These are phyloP conservation scores for Leccinum cinnamomeum DNA, from an alignment of 1,284 basidiomycete genomes.

Conservation along the genomic window DNA sequence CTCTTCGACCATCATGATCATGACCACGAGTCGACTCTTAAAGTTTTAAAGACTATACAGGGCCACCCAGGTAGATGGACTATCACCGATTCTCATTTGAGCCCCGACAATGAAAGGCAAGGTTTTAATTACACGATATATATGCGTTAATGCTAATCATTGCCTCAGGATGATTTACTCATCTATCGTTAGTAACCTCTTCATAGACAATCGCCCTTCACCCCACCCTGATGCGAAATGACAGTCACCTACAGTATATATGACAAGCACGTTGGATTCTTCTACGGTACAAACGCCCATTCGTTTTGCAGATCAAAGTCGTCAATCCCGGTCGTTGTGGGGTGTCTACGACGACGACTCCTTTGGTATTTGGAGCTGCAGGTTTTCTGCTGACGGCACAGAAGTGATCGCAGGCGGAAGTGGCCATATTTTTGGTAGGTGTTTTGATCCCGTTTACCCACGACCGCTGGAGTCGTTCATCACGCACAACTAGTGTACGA, in stretches of 20 bases:
- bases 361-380: slow-evolving; percentile 88
- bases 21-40: slow-evolving; percentile 67
- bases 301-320: slow-evolving; percentile 58
- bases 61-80: slow-evolving; percentile 84
- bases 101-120: slow-evolving; percentile 87
- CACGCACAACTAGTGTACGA: slow-evolving; percentile 74
- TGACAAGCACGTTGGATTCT: slow-evolving; percentile 80
- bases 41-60: slow-evolving; percentile 75
- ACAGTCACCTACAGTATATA: slow-evolving; percentile 75
- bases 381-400: slow-evolving; percentile 94
- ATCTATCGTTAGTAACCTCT: slow-evolving; percentile 60
- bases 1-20: slow-evolving; percentile 28
- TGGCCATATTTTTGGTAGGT: slow-evolving; percentile 73
- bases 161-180: slow-evolving; percentile 84
- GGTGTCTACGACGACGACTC: slow-evolving; percentile 46
- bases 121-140: slow-evolving; percentile 57
- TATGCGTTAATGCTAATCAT: slow-evolving; percentile 31
- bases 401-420: slow-evolving; percentile 83
- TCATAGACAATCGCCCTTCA: background rate
- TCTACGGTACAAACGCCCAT: slow-evolving; percentile 73
- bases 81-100: slow-evolving; percentile 92
- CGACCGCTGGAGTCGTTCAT: slow-evolving; percentile 1
- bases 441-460: slow-evolving; percentile 9
- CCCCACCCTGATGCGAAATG: slow-evolving; percentile 7
- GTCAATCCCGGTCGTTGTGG: slow-evolving; percentile 34